Evolutionary conservation across 352 stramenopile species (phyloP).

Genomic region (Hyaloperonospora brassicae): DNA sequence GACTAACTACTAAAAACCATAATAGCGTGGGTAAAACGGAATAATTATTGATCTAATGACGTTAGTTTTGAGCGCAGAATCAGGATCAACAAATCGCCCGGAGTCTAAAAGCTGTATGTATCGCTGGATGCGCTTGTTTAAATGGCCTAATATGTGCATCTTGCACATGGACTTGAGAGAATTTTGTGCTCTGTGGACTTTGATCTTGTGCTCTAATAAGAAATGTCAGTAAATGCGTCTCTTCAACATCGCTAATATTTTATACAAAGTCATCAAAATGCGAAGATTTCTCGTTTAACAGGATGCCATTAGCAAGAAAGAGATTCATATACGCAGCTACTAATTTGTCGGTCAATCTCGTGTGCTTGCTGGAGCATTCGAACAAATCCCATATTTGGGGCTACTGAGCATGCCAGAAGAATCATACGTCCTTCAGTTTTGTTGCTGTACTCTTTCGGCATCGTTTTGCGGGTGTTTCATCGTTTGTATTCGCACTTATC

Average conservation of each 20-base stretch:
- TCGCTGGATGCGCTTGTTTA: background rate
- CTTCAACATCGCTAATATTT: background rate
- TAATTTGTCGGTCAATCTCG: background rate
- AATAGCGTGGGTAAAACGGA: too few relatives aligned
- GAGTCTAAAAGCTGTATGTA: background rate
- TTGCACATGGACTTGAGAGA: conserved; percentile 8
- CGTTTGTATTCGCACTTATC: background rate
- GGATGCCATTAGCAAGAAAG: background rate
- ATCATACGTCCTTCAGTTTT: too few relatives aligned
- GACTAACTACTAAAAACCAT: too few relatives aligned
- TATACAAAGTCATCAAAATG: background rate
- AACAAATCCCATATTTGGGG: conserved; percentile 3
- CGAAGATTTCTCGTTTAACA: background rate
- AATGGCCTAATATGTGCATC: background rate
- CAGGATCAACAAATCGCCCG: too few relatives aligned
- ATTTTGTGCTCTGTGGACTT: conserved; percentile 1
- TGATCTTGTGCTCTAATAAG: background rate
- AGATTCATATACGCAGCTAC: conserved; percentile 1
- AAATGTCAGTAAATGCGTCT: conserved; percentile 4
- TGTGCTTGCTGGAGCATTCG: conserved; percentile 4
- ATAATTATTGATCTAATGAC: too few relatives aligned
- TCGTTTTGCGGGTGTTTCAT: conserved; percentile 1
- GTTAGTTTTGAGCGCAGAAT: too few relatives aligned
- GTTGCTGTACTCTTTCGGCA: conserved; percentile 1
- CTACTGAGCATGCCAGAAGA: conserved; percentile 9